phyloP scores from a whole-genome alignment of 768 basidiomycete genomes.

The Psilocybe sp. region DNA sequence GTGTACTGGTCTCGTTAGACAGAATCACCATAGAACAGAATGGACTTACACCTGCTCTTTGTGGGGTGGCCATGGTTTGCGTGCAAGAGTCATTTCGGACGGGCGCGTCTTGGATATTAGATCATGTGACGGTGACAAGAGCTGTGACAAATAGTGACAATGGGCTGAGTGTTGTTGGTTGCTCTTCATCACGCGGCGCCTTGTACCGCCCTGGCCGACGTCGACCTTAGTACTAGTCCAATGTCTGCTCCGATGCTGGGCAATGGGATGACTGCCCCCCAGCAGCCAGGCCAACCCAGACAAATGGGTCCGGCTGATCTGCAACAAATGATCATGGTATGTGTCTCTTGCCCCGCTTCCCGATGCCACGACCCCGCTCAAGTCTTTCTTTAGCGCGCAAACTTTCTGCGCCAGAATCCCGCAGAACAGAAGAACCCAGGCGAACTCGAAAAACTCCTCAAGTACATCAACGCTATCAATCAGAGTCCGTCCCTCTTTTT shows the following conservation, averaged over 20 bases:
- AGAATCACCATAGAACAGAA: not conserved
- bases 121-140: conserved; percentile 29
- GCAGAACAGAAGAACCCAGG: conserved; percentile 42
- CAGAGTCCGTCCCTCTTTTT: conserved; percentile 28
- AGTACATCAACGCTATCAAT: conserved; percentile 43
- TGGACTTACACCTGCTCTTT: conserved; percentile 71
- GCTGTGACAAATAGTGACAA: conserved; percentile 10
- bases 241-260: conserved; percentile 42
- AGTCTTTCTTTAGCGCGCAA: conserved; percentile 37
- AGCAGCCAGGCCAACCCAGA: conserved; percentile 31
- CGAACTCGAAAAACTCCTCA: conserved; percentile 45
- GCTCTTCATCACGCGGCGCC: conserved; percentile 33
- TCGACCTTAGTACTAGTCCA: conserved; percentile 1
- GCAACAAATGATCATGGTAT: conserved; percentile 42
- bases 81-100: conserved; percentile 6
- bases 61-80: conserved; percentile 59
- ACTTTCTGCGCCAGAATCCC: conserved; percentile 50
- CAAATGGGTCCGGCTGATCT: conserved; percentile 31
- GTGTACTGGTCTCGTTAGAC: conserved; percentile 56
- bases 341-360: conserved; percentile 13
- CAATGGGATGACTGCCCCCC: conserved; percentile 29
- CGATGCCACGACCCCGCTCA: conserved; percentile 8
- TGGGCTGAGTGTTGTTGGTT: conserved; percentile 15
- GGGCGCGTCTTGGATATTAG: conserved; percentile 29
- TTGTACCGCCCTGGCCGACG: conserved; percentile 21